Percentiles rank a stretch among this genome's conserved stretches.
These are phyloP conservation scores for Candida maltosa DNA, from an alignment of 805 yeast genomes.

Conservation along the genomic window DNA sequence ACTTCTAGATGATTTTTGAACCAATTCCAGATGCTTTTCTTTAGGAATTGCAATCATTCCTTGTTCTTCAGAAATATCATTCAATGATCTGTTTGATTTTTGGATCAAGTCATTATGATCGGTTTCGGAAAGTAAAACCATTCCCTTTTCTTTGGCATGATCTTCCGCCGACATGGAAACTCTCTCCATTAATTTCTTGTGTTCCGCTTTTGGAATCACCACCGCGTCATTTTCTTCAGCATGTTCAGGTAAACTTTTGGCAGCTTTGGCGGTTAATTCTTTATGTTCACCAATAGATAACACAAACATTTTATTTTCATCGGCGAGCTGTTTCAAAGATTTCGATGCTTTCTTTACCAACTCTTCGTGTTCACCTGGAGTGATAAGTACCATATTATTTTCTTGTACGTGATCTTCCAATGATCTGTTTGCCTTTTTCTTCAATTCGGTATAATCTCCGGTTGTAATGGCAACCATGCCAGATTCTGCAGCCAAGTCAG, in stretches of 20 bases:
- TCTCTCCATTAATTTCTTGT: constrained; percentile 1
- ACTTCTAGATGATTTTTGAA: constrained; percentile 16
- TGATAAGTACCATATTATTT: constrained; percentile 8
- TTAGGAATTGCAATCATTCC: constrained; percentile 8
- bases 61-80: constrained; percentile 12
- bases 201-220: constrained; percentile 8
- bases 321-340: constrained; percentile 13
- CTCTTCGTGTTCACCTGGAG: constrained; percentile 4
- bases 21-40: constrained; percentile 4
- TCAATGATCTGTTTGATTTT: constrained; percentile 20
- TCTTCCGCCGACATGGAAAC: constrained; percentile 10
- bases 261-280: constrained; percentile 5
- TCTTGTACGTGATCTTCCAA: constrained; percentile 23
- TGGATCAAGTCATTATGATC: constrained; percentile 12
- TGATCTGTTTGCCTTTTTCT: constrained; percentile 16
- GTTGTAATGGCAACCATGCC: constrained; percentile 8
- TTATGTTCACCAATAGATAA: constrained; percentile 5
- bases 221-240: constrained; percentile 7
- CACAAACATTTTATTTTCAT: constrained; percentile 6
- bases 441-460: constrained; percentile 5
- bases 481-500: constrained; percentile 20
- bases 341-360: constrained; percentile 10
- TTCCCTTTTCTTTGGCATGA: constrained; percentile 4
- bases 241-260: constrained; percentile 5
- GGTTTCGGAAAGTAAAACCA: constrained; percentile 9